phyloP scores from a whole-genome alignment of 2,329 filamentous ascomycete genomes.

The Cladobotryum protrusum region DNA sequence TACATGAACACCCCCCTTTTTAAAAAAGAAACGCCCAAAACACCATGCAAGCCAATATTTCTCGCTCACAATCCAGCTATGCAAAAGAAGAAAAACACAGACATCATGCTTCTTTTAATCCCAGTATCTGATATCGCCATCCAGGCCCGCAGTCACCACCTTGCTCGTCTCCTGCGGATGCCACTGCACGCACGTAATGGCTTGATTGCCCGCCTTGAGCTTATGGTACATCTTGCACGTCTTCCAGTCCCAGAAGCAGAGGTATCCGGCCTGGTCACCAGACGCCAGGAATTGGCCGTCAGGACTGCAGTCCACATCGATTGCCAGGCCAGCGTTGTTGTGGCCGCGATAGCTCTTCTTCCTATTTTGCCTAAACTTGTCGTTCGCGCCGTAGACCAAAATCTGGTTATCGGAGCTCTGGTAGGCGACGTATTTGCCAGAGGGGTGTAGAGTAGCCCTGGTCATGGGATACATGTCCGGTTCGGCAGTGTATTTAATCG shows the following conservation, averaged over 20 bases:
- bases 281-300: conserved; percentile 87
- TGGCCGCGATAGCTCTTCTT: conserved; percentile 97
- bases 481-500: conserved; percentile 97
- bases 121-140: conserved; percentile 88
- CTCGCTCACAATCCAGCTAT: neutral
- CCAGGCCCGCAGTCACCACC: conserved; percentile 82
- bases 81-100: neutral
- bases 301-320: conserved; percentile 81
- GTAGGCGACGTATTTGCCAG: conserved; percentile 89
- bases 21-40: neutral
- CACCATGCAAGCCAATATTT: conserved; percentile 6
- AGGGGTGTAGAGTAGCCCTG: conserved; percentile 75
- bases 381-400: conserved; percentile 86
- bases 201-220: conserved; percentile 74
- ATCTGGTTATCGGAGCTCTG: conserved; percentile 95
- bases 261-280: conserved; percentile 81
- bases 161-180: conserved; percentile 97
- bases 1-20: neutral
- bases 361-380: conserved; percentile 94
- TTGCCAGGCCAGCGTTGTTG: conserved; percentile 89
- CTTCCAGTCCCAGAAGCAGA: conserved; percentile 99
- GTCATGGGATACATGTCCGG: conserved; percentile 98
- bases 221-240: conserved; percentile 99
- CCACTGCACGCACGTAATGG: conserved; percentile 86
- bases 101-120: conserved; percentile 52